Evolutionary conservation across 495 filamentous ascomycete species (phyloP), one percentile per base, ranked within the genome.

Genomic region (Penicillium nucicola): DNA sequence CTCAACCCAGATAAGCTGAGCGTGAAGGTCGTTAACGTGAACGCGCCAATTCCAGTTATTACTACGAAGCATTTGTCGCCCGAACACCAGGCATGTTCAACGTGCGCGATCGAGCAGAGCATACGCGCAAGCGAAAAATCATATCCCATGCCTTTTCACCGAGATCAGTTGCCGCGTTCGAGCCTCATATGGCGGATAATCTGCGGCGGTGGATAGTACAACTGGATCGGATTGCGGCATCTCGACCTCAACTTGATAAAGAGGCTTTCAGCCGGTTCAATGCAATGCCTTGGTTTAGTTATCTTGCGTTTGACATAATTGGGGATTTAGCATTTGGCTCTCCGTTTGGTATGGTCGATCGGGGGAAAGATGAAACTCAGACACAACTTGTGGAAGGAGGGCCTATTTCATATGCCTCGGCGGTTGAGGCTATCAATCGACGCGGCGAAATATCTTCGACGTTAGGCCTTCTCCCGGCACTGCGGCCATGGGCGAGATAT

Each of bases 231-330:
- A 68, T 87, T 1, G 56, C 66, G 8, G 36, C 48, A 17, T 48
- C 46, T 19, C 22, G 13, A 20, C 17, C 43, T 6, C 53, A 47
- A 6, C 68, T 13, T 14, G 30, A 45, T 2, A 17, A 35, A 14
- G 49, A 23, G 9, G 60, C 52, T 5, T 84, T 69, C 56, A 67
- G 66, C 18, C 67, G 77, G 42, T 71, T 89, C 44, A 88, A 92
- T 61, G 84, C 81, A 43, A 77, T 92, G 42, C 75, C 87, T 45
- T 92, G 88, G 88, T 89, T 89, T 77, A 92, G 90, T 64, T 92
- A 87, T 60, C 76, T 91, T 10, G 88, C 88, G n/a, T 92, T 92
- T 52, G 88, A 62, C 42, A 62, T 59, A 1, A 62, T 62, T 31
- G 60, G 60, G 4, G 60, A 62, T 23, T 22, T 62, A 33, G 71